Evolutionary conservation across 2,329 filamentous ascomycete genomes (phyloP).

Genomic region (Stachybotrys elegans): DNA sequence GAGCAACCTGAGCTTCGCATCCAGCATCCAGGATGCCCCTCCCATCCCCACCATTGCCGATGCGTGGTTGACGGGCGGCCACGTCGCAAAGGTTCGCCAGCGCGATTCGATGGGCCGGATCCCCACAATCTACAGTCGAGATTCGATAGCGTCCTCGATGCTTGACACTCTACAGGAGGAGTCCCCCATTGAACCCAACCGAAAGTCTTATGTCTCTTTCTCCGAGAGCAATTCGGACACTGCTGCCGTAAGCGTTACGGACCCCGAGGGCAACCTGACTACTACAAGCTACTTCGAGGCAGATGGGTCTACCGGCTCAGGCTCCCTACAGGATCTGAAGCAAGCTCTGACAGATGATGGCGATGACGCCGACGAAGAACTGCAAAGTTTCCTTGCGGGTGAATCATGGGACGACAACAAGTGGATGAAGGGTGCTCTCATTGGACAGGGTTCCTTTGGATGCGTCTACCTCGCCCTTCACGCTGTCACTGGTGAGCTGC

Average conservation of each 20-base stretch:
- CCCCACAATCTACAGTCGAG: constrained; percentile 54
- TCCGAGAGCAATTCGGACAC: constrained; percentile 70
- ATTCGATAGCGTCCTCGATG: constrained; percentile 84
- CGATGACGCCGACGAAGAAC: constrained; percentile 83
- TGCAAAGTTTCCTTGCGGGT: constrained; percentile 83
- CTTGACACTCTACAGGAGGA: constrained; percentile 90
- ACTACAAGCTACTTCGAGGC: constrained; percentile 84
- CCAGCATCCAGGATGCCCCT: constrained; percentile 86
- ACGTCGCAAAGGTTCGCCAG: constrained; percentile 31
- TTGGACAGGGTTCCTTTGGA: constrained; percentile 94
- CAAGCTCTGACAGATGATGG: constrained; percentile 85
- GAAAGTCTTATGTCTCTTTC: constrained; percentile 94
- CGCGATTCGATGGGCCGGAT: constrained; percentile 45
- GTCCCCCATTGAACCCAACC: constrained; percentile 76
- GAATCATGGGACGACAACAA: constrained; percentile 96
- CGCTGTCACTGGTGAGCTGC: constrained; percentile 91
- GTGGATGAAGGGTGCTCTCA: constrained; percentile 98
- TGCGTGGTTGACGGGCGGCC: constrained; percentile 66
- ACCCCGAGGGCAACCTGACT: constrained; percentile 66
- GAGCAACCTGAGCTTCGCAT: constrained; percentile 89
- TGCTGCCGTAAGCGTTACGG: constrained; percentile 65
- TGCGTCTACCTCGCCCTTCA: constrained; percentile 93
- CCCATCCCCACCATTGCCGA: constrained; percentile 95
- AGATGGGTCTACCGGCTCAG: constrained; percentile 63
- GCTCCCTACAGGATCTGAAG: constrained; percentile 77